Evolutionary conservation across 2,329 filamentous ascomycete genomes (phyloP).

Genomic region (Rhinocladiella mackenziei): DNA sequence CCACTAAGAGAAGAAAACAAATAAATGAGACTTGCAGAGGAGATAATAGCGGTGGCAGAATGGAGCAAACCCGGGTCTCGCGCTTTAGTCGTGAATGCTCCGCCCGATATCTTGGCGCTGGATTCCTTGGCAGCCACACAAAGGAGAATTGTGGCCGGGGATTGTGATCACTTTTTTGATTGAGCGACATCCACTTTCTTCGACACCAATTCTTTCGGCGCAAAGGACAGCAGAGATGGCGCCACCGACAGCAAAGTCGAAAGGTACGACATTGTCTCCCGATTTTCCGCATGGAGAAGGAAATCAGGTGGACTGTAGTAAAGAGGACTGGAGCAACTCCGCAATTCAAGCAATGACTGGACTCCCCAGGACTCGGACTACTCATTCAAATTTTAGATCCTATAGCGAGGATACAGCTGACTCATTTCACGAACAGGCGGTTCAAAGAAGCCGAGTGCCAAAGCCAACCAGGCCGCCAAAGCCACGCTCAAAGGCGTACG

Average conservation of each 20-base stretch:
- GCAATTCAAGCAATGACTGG: background rate
- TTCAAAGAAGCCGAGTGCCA: slow-evolving; percentile 59
- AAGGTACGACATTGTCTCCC: slow-evolving; percentile 22
- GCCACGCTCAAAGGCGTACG: slow-evolving; percentile 93
- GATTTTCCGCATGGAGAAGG: background rate
- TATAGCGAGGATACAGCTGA: no score
- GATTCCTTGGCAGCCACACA: slow-evolving; percentile 4
- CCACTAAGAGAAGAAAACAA: no score
- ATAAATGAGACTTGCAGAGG: no score
- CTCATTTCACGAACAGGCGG: slow-evolving; percentile 14
- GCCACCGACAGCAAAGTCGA: slow-evolving; percentile 29
- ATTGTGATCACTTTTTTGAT: slow-evolving; percentile 16
- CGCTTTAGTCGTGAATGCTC: no score
- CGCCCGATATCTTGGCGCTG: slow-evolving; percentile 3
- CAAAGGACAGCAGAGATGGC: slow-evolving; percentile 30
- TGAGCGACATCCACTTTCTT: slow-evolving; percentile 19
- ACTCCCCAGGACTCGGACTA: no score
- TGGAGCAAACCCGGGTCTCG: no score
- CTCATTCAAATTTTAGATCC: no score
- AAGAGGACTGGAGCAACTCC: background rate
- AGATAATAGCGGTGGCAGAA: no score
- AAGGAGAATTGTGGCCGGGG: no score
- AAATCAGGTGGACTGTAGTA: background rate
- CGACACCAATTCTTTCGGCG: slow-evolving; percentile 14
- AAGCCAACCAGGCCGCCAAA: slow-evolving; percentile 93